phyloP scores from a whole-genome alignment of 495 filamentous ascomycete genomes.

The Penicillium cosmopolitanum region DNA sequence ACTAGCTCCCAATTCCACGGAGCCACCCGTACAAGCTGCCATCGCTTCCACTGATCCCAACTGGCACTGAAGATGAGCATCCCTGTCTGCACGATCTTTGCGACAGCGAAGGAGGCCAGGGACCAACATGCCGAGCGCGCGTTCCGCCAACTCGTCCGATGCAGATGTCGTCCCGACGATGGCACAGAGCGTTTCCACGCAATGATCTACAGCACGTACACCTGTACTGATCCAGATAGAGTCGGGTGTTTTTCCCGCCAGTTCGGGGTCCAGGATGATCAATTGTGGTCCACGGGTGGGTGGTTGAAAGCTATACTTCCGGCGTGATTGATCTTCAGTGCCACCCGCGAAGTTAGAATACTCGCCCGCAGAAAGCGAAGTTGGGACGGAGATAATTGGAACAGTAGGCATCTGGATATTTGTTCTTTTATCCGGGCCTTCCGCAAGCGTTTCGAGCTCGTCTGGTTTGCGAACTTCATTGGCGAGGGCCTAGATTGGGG shows the following conservation, averaged over 20 bases:
- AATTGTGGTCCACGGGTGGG: conserved; percentile 52
- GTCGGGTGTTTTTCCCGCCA: conserved; percentile 58
- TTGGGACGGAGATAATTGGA: conserved; percentile 65
- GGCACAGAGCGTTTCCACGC: conserved; percentile 61
- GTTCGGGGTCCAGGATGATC: conserved; percentile 61
- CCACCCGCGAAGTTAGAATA: conserved; percentile 61
- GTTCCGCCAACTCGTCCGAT: conserved; percentile 44
- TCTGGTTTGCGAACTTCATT: conserved; percentile 50
- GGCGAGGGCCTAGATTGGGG: conserved; percentile 41
- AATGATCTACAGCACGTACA: conserved; percentile 66
- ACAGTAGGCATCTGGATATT: conserved; percentile 43
- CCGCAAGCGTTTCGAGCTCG: conserved; percentile 47
- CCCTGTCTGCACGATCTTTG: conserved; percentile 42
- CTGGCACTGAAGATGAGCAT: conserved; percentile 55
- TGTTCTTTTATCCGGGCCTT: conserved; percentile 36
- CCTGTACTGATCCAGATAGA: conserved; percentile 65
- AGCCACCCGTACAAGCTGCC: conserved; percentile 48
- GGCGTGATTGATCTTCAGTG: conserved; percentile 54
- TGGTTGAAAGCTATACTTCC: conserved; percentile 56
- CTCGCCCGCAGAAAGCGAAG: conserved; percentile 65
- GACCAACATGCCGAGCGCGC: conserved; percentile 53
- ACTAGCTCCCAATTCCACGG: conserved; percentile 57
- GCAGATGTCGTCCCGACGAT: conserved; percentile 36
- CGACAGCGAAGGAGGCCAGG: conserved; percentile 56
- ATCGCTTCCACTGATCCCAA: conserved; percentile 61